Conservation (phyloP, 352 stramenopile species). For the Phytopythium oedochilum region DNA sequence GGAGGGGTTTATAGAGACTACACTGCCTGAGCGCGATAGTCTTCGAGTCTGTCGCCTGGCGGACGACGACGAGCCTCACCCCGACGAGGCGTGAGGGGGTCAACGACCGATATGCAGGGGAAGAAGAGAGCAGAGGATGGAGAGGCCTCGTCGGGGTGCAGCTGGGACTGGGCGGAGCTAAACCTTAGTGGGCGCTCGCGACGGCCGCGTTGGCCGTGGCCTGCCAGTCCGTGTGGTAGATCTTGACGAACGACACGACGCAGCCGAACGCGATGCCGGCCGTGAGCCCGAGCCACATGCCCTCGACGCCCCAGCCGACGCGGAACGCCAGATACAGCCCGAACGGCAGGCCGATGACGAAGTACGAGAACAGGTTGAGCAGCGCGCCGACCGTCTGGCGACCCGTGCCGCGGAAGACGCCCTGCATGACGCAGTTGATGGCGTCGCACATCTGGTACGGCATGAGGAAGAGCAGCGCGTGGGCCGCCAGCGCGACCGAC, state of each 20-base stretch:
- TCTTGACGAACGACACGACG: conserved; percentile 54
- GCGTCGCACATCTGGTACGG: conserved; percentile 68
- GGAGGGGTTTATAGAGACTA: no score
- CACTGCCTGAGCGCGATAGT: no score
- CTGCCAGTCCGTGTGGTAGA: conserved; percentile 52
- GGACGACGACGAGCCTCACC: no score
- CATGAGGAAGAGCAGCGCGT: conserved; percentile 58
- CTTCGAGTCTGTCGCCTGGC: no score
- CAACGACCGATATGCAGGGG: neutral
- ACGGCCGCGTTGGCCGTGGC: conserved; percentile 51
- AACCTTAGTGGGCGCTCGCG: conserved; percentile 43
- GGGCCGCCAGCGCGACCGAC: conserved; percentile 31
- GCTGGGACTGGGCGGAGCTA: no score
- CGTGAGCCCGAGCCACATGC: conserved; percentile 67
- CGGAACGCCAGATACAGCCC: conserved; percentile 59
- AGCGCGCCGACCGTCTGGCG: conserved; percentile 44
- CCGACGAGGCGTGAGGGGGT: no score
- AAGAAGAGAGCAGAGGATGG: neutral
- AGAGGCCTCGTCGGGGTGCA: no score
- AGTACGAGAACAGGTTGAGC: conserved; percentile 71
- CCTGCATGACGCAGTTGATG: conserved; percentile 73
- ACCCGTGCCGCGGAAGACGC: conserved; percentile 63
- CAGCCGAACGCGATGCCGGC: conserved; percentile 49
- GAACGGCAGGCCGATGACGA: conserved; percentile 59
- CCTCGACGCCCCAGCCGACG: conserved; percentile 54